Percentiles rank a stretch among this genome's conserved stretches.
These are phyloP conservation scores for Graphiopsis chlorocephala DNA, from an alignment of 2,329 filamentous ascomycete genomes.

Conservation along the genomic window DNA sequence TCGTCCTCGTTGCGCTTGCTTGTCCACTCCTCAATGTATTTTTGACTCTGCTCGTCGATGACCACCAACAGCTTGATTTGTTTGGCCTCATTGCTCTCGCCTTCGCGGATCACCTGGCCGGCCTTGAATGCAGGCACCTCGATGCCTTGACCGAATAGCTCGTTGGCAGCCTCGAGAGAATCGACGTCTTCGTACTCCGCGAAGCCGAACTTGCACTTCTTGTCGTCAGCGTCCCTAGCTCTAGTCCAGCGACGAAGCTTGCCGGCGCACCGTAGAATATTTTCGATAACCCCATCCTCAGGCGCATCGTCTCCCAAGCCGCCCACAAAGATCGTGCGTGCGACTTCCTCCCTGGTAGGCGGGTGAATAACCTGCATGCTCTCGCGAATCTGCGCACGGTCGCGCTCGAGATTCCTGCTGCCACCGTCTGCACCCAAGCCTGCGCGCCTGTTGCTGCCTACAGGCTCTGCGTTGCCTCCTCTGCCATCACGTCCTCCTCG, in stretches of 20 bases:
- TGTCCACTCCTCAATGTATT: conserved; percentile 81
- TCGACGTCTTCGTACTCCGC: conserved; percentile 92
- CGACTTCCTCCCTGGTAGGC: conserved; percentile 83
- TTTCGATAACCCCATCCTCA: conserved; percentile 75
- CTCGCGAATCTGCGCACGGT: conserved; percentile 31
- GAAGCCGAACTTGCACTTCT: conserved; percentile 86
- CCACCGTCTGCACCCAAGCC: conserved; percentile 56
- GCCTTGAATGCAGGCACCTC: conserved; percentile 71
- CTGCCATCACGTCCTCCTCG: conserved; percentile 18
- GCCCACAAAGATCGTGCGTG: conserved; percentile 85
- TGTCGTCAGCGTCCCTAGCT: conserved; percentile 72
- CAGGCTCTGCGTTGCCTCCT: conserved; percentile 36
- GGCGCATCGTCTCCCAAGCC: conserved; percentile 77
- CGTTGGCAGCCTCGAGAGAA: conserved; percentile 78
- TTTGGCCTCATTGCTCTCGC: conserved; percentile 40
- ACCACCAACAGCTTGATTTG: conserved; percentile 47
- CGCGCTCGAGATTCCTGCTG: conserved; percentile 56
- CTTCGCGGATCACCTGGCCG: conserved; percentile 38
- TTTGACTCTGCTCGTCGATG: conserved; percentile 77
- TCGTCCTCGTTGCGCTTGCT: conserved; percentile 60
- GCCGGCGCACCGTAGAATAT: conserved; percentile 73
- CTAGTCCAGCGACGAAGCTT: conserved; percentile 79
- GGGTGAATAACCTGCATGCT: conserved; percentile 58
- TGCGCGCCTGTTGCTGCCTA: conserved; percentile 48
- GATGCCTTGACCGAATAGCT: conserved; percentile 78